These are phyloP conservation scores for Periconia sp. DNA, from an alignment of 2,329 filamentous ascomycete genomes.

Conservation along the genomic window DNA sequence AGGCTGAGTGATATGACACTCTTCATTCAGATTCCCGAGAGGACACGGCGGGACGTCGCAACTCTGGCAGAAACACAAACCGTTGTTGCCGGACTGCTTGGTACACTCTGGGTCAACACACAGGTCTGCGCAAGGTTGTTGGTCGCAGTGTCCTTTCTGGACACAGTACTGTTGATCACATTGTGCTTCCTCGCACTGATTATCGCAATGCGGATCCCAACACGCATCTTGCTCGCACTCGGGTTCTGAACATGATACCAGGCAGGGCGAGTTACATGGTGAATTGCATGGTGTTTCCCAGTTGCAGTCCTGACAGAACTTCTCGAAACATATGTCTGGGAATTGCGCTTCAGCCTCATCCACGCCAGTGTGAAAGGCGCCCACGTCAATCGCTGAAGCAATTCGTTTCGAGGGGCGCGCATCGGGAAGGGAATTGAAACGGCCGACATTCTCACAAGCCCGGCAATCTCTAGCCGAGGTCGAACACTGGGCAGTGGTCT, in stretches of 20 bases:
- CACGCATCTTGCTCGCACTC: conserved; percentile 34
- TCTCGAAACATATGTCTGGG: conserved; percentile 36
- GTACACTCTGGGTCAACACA: conserved; percentile 41
- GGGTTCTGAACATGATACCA: conserved; percentile 30
- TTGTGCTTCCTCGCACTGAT: background rate
- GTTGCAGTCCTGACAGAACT: conserved; percentile 40
- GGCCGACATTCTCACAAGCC: conserved; percentile 27
- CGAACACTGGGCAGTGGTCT: conserved; percentile 7
- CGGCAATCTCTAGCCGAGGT: conserved; percentile 25
- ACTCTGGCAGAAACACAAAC: conserved; percentile 39
- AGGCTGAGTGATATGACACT: conserved; percentile 38
- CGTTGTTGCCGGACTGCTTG: conserved; percentile 30
- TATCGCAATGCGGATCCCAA: conserved; percentile 40
- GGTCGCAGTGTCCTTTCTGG: conserved; percentile 9
- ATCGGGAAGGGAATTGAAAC: conserved; percentile 15
- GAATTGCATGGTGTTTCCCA: conserved; percentile 23
- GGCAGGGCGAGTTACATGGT: conserved; percentile 20
- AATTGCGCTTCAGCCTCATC: conserved; percentile 32
- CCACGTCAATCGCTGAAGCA: conserved; percentile 33
- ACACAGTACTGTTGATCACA: conserved; percentile 16
- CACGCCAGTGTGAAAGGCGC: conserved; percentile 29
- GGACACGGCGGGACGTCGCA: conserved; percentile 36
- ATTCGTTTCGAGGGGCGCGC: conserved; percentile 36
- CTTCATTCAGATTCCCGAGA: conserved; percentile 30
- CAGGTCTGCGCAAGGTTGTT: conserved; percentile 28